These are phyloP conservation scores for Gastrolobium bilobum DNA, from an alignment of 306 rosid genomes.

Conservation along the genomic window DNA sequence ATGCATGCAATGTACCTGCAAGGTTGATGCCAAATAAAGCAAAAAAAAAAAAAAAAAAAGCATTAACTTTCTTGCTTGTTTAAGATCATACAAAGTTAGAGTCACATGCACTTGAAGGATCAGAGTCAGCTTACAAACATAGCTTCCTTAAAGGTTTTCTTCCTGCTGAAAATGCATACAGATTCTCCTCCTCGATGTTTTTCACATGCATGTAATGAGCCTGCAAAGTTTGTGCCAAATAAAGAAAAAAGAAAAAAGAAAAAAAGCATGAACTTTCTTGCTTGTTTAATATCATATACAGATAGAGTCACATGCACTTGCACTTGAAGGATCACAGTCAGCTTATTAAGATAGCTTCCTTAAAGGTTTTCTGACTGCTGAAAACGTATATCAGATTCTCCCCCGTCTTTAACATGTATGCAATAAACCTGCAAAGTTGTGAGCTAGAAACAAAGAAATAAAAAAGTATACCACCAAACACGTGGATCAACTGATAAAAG, in stretches of 20 bases:
- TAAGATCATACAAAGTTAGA: neutral
- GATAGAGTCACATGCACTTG: neutral
- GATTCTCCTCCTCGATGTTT: no score
- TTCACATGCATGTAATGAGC: no score
- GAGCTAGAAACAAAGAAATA: no score
- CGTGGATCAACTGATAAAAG: no score
- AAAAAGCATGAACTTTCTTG: slow-evolving; percentile 2
- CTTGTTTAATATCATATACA: slow-evolving; percentile 4
- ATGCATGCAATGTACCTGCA: slow-evolving; percentile 7
- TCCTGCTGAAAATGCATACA: no score
- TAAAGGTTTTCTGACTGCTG: neutral
- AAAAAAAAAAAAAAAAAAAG: neutral
- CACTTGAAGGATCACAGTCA: slow-evolving; percentile 4
- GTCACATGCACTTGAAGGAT: neutral
- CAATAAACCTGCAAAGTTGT: neutral
- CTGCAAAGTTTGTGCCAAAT: no score
- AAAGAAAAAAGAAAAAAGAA: no score
- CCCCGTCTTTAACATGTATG: neutral
- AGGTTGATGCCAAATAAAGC: neutral
- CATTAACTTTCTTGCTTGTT: slow-evolving; percentile 1
- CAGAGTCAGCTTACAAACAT: slow-evolving; percentile 4
- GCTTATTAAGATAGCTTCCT: slow-evolving; percentile 12
- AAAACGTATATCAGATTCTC: slow-evolving; percentile 2
- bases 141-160: no score
- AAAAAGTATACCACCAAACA: no score